Conservation (phyloP, 768 basidiomycete species). For the Termitomyces sp. region DNA sequence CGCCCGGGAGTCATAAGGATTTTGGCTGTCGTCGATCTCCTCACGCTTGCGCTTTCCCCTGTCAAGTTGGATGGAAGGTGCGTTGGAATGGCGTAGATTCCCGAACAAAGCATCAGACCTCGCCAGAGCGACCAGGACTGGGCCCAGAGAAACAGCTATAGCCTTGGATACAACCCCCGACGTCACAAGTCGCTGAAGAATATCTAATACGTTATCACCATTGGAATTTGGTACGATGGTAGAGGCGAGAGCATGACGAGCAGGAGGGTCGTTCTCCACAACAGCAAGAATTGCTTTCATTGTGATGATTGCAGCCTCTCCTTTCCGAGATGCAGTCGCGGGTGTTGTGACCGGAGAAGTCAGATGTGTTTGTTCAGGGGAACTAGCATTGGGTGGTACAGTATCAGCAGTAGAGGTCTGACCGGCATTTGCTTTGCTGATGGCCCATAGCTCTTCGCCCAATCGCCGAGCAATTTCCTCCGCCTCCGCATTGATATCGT, state of each 20-base stretch:
- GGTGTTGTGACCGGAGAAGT: conserved; percentile 11
- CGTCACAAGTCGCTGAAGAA: conserved; percentile 47
- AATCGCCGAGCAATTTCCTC: conserved; percentile 71
- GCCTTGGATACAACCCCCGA: conserved; percentile 48
- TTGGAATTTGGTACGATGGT: conserved; percentile 44
- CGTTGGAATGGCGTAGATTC: conserved; percentile 59
- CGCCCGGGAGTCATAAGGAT: conserved; percentile 24
- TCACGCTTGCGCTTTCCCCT: conserved; percentile 78
- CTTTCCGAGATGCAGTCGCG: conserved; percentile 33
- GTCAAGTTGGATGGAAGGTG: conserved; percentile 58
- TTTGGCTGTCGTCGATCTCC: conserved; percentile 39
- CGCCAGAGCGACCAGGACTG: conserved; percentile 60
- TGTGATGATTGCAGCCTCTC: conserved; percentile 59
- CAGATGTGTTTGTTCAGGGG: neutral
- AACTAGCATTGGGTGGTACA: conserved; percentile 3
- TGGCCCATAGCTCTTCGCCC: conserved; percentile 77
- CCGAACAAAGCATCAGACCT: conserved; percentile 65
- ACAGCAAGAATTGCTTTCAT: conserved; percentile 61
- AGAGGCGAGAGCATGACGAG: conserved; percentile 49
- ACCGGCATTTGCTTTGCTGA: conserved; percentile 57
- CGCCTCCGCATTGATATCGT: conserved; percentile 65
- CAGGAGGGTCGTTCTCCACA: conserved; percentile 52
- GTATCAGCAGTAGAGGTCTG: conserved; percentile 12
- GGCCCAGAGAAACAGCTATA: conserved; percentile 54
- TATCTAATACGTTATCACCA: conserved; percentile 51